A percentile compares a stretch with the other conserved stretches of the same genome.
Conservation (phyloP, 192 early-diverging fungal species). For the Dissophora globulifera region DNA sequence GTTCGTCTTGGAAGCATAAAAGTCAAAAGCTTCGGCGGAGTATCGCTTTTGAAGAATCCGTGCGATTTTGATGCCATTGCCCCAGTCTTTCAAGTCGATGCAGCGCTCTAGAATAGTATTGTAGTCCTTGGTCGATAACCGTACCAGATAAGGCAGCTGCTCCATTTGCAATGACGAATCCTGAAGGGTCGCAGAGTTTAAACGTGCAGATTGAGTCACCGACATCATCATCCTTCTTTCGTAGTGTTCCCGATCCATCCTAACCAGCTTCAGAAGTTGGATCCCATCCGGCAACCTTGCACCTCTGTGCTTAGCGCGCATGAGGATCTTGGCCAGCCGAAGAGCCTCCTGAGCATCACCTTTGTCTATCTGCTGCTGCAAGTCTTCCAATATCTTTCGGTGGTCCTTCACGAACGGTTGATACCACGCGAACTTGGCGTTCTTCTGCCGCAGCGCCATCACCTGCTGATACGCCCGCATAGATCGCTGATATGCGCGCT, state of each 20-base stretch:
- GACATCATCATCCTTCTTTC: no score
- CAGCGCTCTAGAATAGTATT: constrained; percentile 27
- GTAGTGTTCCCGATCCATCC: constrained; percentile 11
- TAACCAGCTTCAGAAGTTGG: constrained; percentile 1
- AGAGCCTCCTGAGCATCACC: constrained; percentile 2
- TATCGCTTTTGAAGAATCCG: constrained; percentile 16
- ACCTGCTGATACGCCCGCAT: background rate
- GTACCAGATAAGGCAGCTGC: no score
- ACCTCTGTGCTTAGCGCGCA: constrained; percentile 1
- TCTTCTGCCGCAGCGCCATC: background rate
- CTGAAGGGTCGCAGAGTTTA: no score
- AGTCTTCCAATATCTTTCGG: background rate
- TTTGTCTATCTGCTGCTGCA: background rate
- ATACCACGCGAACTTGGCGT: background rate
- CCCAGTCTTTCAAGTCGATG: constrained; percentile 15
- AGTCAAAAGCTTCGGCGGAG: no score
- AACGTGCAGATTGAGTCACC: no score
- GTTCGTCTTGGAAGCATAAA: background rate
- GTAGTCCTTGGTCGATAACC: constrained; percentile 19
- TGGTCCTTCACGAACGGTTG: background rate
- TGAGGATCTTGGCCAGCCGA: constrained; percentile 8
- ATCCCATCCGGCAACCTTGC: constrained; percentile 15
- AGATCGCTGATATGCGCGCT: background rate
- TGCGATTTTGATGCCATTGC: constrained; percentile 12
- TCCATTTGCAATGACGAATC: no score